Evolutionary conservation across 345 rosid genomes (phyloP).

Genomic region (Schrenkiella parvula): DNA sequence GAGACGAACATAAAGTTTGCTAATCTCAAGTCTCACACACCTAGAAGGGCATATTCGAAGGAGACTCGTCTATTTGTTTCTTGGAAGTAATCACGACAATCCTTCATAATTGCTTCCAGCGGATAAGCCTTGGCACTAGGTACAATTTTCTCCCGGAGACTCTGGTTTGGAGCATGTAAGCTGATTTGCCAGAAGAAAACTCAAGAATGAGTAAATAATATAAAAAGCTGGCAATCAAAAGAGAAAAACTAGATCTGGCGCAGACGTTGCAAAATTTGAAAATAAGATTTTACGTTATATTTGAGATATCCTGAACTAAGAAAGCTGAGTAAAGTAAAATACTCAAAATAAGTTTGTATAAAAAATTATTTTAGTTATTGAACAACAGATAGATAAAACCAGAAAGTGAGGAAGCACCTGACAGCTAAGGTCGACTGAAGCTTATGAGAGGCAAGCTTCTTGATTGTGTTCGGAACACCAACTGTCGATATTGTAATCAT

Average conservation of each 20-base stretch:
- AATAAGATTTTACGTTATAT: neutral
- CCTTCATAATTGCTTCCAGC: slow-evolving; percentile 83
- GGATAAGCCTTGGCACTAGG: slow-evolving; percentile 98
- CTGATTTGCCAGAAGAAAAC: slow-evolving; percentile 36
- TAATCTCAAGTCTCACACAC: slow-evolving; percentile 35
- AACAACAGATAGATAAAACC: neutral
- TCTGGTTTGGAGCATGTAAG: slow-evolving; percentile 92
- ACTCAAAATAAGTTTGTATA: neutral
- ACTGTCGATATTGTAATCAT: slow-evolving; percentile 97
- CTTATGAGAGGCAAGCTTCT: slow-evolving; percentile 82
- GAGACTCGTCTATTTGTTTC: slow-evolving; percentile 85
- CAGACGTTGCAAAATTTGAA: neutral
- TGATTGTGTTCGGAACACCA: slow-evolving; percentile 96
- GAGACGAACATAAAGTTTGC: neutral
- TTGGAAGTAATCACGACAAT: slow-evolving; percentile 76
- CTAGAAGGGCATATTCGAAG: slow-evolving; percentile 91
- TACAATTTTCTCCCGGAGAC: slow-evolving; percentile 81
- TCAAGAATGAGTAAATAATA: neutral
- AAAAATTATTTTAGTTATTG: neutral
- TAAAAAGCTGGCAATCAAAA: neutral
- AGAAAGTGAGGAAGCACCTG: slow-evolving; percentile 44
- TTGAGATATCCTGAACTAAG: neutral
- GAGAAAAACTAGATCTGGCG: neutral
- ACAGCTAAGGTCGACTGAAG: slow-evolving; percentile 97
- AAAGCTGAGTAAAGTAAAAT: neutral